Conservation (phyloP, 2,329 filamentous ascomycete genomes). For the Sporothrix sp. region DNA sequence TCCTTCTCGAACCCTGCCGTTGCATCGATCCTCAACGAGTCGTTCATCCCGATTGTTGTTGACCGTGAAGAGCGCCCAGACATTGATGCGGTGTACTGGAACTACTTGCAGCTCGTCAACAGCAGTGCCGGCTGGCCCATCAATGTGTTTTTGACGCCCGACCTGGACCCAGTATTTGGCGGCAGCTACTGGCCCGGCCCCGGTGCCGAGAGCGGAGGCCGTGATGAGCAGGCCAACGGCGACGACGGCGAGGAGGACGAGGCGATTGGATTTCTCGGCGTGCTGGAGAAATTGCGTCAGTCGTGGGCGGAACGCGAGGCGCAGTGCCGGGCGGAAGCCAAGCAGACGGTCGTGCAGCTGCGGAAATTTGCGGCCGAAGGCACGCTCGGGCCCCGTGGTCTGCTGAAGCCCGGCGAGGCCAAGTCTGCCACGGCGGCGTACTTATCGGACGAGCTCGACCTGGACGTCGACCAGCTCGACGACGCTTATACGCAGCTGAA, state of each 20-base stretch:
- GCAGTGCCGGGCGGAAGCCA: constrained; percentile 73
- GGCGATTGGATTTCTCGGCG: constrained; percentile 65
- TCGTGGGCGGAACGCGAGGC: constrained; percentile 77
- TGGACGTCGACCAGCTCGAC: constrained; percentile 86
- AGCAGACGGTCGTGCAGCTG: constrained; percentile 70
- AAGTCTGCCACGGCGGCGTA: constrained; percentile 21
- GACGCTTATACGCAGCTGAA: constrained; percentile 78
- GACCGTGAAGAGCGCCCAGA: constrained; percentile 92
- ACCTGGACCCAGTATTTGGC: constrained; percentile 88
- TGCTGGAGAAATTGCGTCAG: constrained; percentile 65
- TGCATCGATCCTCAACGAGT: constrained; percentile 70
- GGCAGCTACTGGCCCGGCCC: constrained; percentile 93
- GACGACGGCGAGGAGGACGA: constrained; percentile 49
- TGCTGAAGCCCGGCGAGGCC: constrained; percentile 15
- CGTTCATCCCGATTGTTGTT: constrained; percentile 85
- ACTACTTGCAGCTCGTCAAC: constrained; percentile 90
- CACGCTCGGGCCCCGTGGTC: constrained; percentile 45
- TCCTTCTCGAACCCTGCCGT: constrained; percentile 79
- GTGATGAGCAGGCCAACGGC: constrained; percentile 33
- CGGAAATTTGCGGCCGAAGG: constrained; percentile 85
- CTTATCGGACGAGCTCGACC: constrained; percentile 45
- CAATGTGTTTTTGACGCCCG: constrained; percentile 91
- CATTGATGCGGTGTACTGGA: constrained; percentile 95
- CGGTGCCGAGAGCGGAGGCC: constrained; percentile 39
- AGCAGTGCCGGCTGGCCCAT: constrained; percentile 88